phyloP scores from a whole-genome alignment of 2,329 filamentous ascomycete genomes.

The Microsporum audouinii region DNA sequence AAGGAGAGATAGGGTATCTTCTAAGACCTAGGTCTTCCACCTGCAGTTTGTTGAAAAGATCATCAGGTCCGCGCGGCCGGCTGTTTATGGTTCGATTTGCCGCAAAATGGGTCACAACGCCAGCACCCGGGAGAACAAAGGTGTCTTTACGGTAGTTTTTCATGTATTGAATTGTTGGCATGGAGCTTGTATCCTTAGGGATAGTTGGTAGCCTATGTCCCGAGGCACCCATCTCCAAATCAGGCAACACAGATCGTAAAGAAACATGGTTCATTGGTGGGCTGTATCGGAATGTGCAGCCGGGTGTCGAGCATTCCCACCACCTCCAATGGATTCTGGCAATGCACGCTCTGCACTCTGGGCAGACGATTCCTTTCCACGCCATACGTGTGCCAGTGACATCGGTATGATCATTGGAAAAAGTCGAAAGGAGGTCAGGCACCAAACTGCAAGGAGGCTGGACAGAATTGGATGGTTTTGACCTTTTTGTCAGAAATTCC shows the following conservation, averaged over 20 bases:
- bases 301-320: constrained; percentile 46
- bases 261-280: constrained; percentile 19
- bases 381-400: constrained; percentile 41
- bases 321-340: constrained; percentile 49
- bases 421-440: constrained; percentile 30
- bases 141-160: constrained; percentile 25
- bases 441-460: constrained; percentile 30
- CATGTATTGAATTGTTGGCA: constrained; percentile 11
- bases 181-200: not conserved
- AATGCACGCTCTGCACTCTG: constrained; percentile 50
- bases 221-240: constrained; percentile 22
- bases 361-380: constrained; percentile 57
- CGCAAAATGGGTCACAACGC: constrained; percentile 46
- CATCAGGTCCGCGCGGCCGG: constrained; percentile 46
- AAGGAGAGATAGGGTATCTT: constrained; percentile 28
- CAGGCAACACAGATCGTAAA: constrained; percentile 25
- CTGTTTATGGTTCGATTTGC: constrained; percentile 44
- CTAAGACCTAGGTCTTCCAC: constrained; percentile 36
- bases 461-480: constrained; percentile 30
- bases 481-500: constrained; percentile 47
- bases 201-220: constrained; percentile 12
- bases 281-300: constrained; percentile 40
- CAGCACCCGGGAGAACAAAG: constrained; percentile 26
- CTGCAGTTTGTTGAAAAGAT: constrained; percentile 47
- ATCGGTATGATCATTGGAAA: constrained; percentile 26